Evolutionary conservation across 345 rosid species (phyloP).

Genomic region (Iberis pinnata): DNA sequence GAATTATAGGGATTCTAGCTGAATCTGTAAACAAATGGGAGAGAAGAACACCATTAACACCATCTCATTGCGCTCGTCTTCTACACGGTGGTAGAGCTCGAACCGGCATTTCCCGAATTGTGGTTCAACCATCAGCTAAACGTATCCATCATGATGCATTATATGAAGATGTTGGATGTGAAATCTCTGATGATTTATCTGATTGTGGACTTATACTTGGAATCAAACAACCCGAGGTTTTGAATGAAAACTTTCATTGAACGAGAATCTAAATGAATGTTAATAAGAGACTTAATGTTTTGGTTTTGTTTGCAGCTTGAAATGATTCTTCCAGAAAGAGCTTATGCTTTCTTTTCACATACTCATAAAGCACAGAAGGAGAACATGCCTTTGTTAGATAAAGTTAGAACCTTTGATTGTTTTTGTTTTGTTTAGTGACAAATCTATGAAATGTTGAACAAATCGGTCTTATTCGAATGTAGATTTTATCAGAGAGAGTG

Average conservation of each 20-base stretch:
- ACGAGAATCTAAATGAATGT: too few species aligned
- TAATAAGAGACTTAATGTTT: background rate
- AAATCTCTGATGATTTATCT: slow-evolving; percentile 74
- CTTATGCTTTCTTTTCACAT: slow-evolving; percentile 88
- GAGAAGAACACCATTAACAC: slow-evolving; percentile 82
- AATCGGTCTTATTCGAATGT: slow-evolving; percentile 1
- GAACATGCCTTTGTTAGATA: slow-evolving; percentile 76
- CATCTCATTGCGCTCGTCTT: slow-evolving; percentile 83
- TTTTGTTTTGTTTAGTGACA: too few species aligned
- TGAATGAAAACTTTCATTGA: background rate
- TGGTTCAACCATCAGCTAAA: slow-evolving; percentile 86
- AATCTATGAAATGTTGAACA: slow-evolving; percentile 2
- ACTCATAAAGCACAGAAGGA: slow-evolving; percentile 87
- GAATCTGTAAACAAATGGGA: slow-evolving; percentile 89
- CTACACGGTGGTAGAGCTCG: slow-evolving; percentile 56
- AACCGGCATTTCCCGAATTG: slow-evolving; percentile 69
- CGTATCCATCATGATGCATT: slow-evolving; percentile 78
- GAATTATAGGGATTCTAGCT: slow-evolving; percentile 74
- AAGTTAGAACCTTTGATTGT: slow-evolving; percentile 34
- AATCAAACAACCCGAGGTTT: slow-evolving; percentile 75
- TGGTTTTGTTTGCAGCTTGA: slow-evolving; percentile 41
- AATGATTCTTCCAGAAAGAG: slow-evolving; percentile 72
- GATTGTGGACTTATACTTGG: slow-evolving; percentile 84
- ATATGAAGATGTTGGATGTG: slow-evolving; percentile 79
- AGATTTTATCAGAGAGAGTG: slow-evolving; percentile 67